A percentile compares a stretch with the other conserved stretches of the same genome.
Conservation (phyloP, 2,329 filamentous ascomycete genomes). For the Trichoderma hamatum region DNA sequence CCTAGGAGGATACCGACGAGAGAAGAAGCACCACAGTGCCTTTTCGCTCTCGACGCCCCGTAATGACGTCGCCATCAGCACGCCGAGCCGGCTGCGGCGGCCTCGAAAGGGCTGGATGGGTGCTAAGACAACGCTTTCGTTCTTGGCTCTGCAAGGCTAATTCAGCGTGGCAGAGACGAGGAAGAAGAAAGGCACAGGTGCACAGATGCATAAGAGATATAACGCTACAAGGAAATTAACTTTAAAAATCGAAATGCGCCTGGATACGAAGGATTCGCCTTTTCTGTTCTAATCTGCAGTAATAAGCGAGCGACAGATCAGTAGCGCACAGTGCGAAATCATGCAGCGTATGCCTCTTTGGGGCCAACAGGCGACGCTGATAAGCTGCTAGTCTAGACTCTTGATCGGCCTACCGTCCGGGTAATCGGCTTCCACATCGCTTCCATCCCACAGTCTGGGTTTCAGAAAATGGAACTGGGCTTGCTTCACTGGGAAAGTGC, state of each 20-base stretch:
- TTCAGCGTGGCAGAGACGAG: background rate
- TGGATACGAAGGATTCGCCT: background rate
- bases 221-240: background rate
- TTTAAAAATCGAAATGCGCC: background rate
- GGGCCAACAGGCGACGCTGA: background rate
- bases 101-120: background rate
- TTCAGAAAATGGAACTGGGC: constrained; percentile 21
- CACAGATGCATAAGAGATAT: background rate
- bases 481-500: constrained; percentile 18
- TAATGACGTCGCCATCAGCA: constrained; percentile 30
- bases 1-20: constrained; percentile 3
- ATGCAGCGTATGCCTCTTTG: background rate
- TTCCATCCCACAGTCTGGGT: constrained; percentile 22
- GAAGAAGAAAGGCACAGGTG: background rate
- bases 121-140: constrained; percentile 16
- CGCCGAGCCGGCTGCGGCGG: constrained; percentile 33
- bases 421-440: constrained; percentile 25
- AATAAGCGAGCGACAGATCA: background rate
- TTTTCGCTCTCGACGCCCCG: background rate
- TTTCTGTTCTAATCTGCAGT: background rate
- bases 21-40: constrained; percentile 2
- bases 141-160: constrained; percentile 18
- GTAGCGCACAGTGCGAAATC: background rate
- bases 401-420: constrained; percentile 21
- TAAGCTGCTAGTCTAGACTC: constrained; percentile 24